These are phyloP conservation scores for Carex arenaria DNA, from an alignment of 202 grass and related monocot genomes.

Conservation along the genomic window DNA sequence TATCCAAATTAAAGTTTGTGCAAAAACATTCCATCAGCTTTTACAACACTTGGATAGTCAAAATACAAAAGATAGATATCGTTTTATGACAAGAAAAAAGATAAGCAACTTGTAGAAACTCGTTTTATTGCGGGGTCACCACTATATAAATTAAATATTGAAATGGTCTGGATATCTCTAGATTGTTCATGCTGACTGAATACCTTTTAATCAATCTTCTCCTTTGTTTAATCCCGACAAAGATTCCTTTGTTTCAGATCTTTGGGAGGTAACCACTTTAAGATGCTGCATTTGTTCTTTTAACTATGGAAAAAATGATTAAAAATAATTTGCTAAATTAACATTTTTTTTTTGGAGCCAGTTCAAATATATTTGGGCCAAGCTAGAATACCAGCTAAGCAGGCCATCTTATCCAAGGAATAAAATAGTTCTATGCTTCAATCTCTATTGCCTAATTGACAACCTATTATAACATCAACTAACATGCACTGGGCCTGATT, in stretches of 20 bases:
- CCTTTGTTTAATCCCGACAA: not conserved
- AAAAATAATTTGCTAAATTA: not conserved
- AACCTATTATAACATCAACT: no score
- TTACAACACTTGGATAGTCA: constrained; percentile 4
- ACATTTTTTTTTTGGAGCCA: not conserved
- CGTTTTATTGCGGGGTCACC: not conserved
- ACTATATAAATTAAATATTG: not conserved
- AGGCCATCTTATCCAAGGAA: not conserved
- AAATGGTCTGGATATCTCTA: constrained; percentile 4
- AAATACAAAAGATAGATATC: not conserved
- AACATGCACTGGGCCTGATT: no score
- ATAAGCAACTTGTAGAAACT: not conserved
- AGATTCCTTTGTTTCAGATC: constrained; percentile 2
- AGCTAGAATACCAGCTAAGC: not conserved
- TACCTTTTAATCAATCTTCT: not conserved
- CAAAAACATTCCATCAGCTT: constrained; percentile 5
- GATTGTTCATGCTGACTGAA: not conserved
- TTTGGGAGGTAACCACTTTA: not conserved
- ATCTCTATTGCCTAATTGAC: no score
- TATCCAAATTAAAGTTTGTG: constrained; percentile 21
- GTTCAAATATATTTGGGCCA: not conserved
- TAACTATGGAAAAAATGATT: not conserved
- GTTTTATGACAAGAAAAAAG: constrained; percentile 4
- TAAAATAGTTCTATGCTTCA: no score
- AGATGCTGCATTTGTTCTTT: not conserved